Base-by-base conservation (phyloP, 192 early-diverging fungal species). In the Coemansia sp. region DNA sequence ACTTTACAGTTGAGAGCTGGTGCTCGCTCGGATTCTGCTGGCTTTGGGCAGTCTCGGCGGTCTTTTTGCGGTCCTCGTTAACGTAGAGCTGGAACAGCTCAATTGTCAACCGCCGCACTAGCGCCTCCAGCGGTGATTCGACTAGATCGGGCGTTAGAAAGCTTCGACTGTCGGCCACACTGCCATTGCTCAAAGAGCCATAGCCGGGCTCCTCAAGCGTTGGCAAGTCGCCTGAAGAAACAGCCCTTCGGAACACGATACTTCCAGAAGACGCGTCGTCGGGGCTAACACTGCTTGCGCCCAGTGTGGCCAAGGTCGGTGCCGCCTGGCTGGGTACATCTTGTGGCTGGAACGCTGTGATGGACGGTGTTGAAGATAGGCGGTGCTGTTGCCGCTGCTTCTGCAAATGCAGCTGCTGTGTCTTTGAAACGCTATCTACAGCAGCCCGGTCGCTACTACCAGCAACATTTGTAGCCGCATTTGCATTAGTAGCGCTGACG, bases 71-170 rank as follows among this genome's bases (percentile, higher is more conserved):
- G 72, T 84, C 77, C 65, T 84, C 82, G 65, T 57, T 84, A 55
- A 85, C 84, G 59, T 80, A 85, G 46, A 81, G 71, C 65, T 85
- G 84, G 68, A 80, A 85, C 54, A 85, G 79, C 76, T 85, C 84
- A 40, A 81, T 81, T 4, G 84, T 85, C 54, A 85, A 65, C 31
- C 73, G 79, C 36, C 78, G 69, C 59, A 85, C 84, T 31, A 85
- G 70, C 40, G 84, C 84, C 62, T 85, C 84, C 20, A 85, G 73
- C 31, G 84, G 84, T 40, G 84, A 85, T 65, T 81, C 78, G 11
- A 85, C 84, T 64, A 85, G 63, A 43, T 85, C 84, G 6, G 79
- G 73, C 29, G 79, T 73, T 73, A 85, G 64, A 31, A 85, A 76
- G 67, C 62, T 73, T 16, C 49, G 64, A 43, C 70, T 74, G 38